Evolutionary conservation across 257 asterid genomes (phyloP).

Genomic region (Linaria vulgaris): DNA sequence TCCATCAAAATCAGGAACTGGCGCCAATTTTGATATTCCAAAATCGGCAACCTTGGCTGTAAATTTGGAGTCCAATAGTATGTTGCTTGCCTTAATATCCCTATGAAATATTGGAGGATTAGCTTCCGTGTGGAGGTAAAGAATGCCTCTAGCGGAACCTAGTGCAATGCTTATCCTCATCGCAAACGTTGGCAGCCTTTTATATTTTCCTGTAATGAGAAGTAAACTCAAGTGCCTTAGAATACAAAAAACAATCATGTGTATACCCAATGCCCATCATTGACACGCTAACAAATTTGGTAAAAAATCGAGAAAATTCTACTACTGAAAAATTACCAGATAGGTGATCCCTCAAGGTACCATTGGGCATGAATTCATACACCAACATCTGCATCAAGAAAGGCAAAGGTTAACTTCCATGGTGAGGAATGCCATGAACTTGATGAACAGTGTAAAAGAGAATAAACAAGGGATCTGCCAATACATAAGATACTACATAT

Average conservation of each 20-base stretch:
- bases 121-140: constrained; percentile 94
- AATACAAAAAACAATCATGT: neutral
- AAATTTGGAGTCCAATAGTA: constrained; percentile 68
- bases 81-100: constrained; percentile 95
- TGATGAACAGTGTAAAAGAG: neutral
- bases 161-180: constrained; percentile 72
- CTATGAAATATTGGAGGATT: constrained; percentile 98
- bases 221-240: neutral
- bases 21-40: constrained; percentile 92
- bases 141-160: constrained; percentile 88
- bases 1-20: constrained; percentile 84
- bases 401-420: constrained; percentile 27
- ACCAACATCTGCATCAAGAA: constrained; percentile 78
- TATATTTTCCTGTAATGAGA: constrained; percentile 54
- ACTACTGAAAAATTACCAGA: constrained; percentile 51
- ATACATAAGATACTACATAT: no score
- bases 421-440: constrained; percentile 4
- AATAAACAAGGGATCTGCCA: neutral
- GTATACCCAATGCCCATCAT: neutral
- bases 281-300: neutral
- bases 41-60: constrained; percentile 92
- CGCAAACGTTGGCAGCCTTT: constrained; percentile 57
- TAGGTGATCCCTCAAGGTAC: constrained; percentile 82
- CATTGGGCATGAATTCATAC: constrained; percentile 89
- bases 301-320: constrained; percentile 4